phyloP scores from a whole-genome alignment of 257 asterid species.

The Lycium barbarum region DNA sequence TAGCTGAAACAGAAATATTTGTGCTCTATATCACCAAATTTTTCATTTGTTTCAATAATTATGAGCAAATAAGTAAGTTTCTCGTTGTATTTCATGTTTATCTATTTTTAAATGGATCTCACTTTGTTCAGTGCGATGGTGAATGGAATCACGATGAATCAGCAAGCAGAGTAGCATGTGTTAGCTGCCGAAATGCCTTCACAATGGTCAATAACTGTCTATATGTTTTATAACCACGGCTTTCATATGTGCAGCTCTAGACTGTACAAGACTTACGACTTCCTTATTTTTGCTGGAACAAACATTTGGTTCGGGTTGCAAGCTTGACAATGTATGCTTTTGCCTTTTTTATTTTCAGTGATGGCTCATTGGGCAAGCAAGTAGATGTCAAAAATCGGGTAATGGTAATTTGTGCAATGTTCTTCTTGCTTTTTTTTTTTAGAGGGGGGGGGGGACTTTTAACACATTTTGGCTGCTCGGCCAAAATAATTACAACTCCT shows the following conservation, averaged over 20 bases:
- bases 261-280: background rate
- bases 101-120: background rate
- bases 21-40: too few relatives aligned
- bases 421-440: background rate
- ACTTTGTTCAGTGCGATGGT: slow-evolving; percentile 82
- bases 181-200: slow-evolving; percentile 91
- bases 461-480: too few relatives aligned
- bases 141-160: slow-evolving; percentile 88
- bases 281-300: background rate
- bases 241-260: background rate
- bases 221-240: background rate
- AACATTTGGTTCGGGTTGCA: slow-evolving; percentile 58
- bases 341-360: slow-evolving; percentile 70
- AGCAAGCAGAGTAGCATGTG: slow-evolving; percentile 84
- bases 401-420: background rate
- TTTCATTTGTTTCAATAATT: too few relatives aligned
- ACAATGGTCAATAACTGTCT: slow-evolving; percentile 62
- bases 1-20: background rate
- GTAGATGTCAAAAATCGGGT: slow-evolving; percentile 77
- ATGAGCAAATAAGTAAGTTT: too few relatives aligned
- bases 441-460: too few relatives aligned
- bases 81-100: background rate
- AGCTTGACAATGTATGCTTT: slow-evolving; percentile 76
- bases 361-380: slow-evolving; percentile 36
- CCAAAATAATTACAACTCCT: too few relatives aligned